Conservation (phyloP, 2,329 filamentous ascomycete species). For the Cryphonectria parasitica region DNA sequence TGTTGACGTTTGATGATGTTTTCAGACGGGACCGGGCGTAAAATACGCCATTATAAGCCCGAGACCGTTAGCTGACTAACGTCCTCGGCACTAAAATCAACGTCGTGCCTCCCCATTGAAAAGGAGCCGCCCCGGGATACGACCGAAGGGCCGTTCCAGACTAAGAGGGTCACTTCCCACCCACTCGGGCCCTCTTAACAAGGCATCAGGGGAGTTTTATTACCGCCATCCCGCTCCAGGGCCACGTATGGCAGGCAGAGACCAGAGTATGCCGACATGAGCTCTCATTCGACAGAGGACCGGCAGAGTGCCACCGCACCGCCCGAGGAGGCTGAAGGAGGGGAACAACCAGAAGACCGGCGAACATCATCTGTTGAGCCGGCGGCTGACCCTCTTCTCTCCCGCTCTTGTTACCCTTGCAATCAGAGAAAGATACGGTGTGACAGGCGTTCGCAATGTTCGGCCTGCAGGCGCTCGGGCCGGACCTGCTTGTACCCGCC, state of each 20-base stretch:
- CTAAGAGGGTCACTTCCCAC: neutral
- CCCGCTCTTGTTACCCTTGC: constrained; percentile 40
- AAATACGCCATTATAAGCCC: neutral
- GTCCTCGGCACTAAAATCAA: neutral
- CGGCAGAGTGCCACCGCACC: neutral
- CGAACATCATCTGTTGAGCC: neutral
- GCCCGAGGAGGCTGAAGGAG: neutral
- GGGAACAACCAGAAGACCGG: neutral
- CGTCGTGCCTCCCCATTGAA: neutral
- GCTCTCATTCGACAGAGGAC: neutral
- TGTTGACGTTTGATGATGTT: neutral
- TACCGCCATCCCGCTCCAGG: neutral
- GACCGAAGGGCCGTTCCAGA: neutral
- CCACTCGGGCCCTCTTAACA: neutral
- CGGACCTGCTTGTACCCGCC: constrained; percentile 39
- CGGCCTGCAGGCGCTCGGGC: constrained; percentile 33
- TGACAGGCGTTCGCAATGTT: constrained; percentile 38
- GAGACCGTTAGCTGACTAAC: neutral
- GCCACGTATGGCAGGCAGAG: neutral
- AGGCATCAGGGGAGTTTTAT: neutral
- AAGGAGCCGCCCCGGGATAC: neutral
- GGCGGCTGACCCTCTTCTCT: neutral
- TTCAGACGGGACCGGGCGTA: constrained; percentile 11
- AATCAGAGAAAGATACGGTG: constrained; percentile 40
- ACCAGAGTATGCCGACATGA: neutral